These are phyloP conservation scores for Seiridium cupressi DNA, from an alignment of 2,329 filamentous ascomycete genomes.

Conservation along the genomic window DNA sequence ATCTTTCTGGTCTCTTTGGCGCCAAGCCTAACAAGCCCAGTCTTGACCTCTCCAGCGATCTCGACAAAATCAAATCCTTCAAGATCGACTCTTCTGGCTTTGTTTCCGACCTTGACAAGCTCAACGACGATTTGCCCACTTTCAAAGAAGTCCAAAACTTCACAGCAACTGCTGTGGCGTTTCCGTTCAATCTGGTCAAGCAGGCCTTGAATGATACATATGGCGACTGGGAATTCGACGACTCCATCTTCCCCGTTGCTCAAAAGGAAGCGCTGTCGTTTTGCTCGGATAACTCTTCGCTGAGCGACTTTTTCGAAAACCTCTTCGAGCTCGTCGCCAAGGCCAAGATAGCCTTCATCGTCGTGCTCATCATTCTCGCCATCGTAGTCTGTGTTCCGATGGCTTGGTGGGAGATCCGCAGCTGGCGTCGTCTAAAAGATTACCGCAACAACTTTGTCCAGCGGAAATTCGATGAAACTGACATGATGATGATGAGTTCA, in stretches of 20 bases:
- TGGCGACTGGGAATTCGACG: slow-evolving; percentile 74
- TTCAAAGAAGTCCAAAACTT: slow-evolving; percentile 83
- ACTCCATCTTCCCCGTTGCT: slow-evolving; percentile 76
- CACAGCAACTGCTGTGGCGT: slow-evolving; percentile 69
- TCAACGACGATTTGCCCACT: slow-evolving; percentile 78
- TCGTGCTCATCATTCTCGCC: slow-evolving; percentile 69
- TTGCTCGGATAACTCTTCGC: slow-evolving; percentile 80
- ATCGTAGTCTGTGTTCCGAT: slow-evolving; percentile 74
- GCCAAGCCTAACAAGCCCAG: slow-evolving; percentile 36
- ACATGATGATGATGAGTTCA: slow-evolving; percentile 84
- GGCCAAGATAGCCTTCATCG: slow-evolving; percentile 73
- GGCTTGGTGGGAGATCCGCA: slow-evolving; percentile 75
- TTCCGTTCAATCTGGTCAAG: slow-evolving; percentile 81
- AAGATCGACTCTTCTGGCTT: slow-evolving; percentile 66
- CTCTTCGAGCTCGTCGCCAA: slow-evolving; percentile 65
- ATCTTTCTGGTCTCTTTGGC: slow-evolving; percentile 50
- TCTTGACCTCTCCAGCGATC: slow-evolving; percentile 58
- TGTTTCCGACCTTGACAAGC: slow-evolving; percentile 64
- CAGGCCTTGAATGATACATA: slow-evolving; percentile 69
- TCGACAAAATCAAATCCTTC: slow-evolving; percentile 68
- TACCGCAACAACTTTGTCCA: slow-evolving; percentile 65
- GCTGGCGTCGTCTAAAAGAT: slow-evolving; percentile 72
- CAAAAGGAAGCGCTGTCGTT: slow-evolving; percentile 80
- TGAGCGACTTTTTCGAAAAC: slow-evolving; percentile 79
- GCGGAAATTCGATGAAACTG: slow-evolving; percentile 74